Evolutionary conservation across 805 yeast species (phyloP).

Genomic region (Lipomyces sp.): DNA sequence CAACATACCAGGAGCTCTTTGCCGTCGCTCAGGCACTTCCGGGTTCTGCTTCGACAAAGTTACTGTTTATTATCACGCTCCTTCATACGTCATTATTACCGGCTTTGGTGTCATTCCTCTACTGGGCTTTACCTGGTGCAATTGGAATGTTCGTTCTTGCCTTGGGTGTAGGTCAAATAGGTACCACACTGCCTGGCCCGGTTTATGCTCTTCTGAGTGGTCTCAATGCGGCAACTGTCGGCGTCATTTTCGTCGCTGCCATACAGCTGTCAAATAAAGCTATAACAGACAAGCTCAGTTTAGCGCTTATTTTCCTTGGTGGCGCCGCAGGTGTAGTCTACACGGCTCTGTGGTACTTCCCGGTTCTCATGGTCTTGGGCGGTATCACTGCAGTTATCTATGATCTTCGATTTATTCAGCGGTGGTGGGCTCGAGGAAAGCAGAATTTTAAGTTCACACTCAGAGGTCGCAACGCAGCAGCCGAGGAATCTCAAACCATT

Average conservation of each 20-base stretch:
- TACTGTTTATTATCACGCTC: constrained; percentile 31
- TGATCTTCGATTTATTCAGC: constrained; percentile 17
- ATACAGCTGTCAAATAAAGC: constrained; percentile 24
- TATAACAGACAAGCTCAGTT: constrained; percentile 33
- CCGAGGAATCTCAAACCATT: background rate
- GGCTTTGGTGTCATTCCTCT: constrained; percentile 30
- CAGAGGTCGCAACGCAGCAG: constrained; percentile 7
- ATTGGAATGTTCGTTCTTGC: constrained; percentile 32
- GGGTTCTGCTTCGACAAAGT: constrained; percentile 35
- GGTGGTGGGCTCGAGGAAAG: constrained; percentile 8
- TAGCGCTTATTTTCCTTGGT: constrained; percentile 25
- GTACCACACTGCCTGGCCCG: constrained; percentile 27
- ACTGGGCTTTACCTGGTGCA: constrained; percentile 36
- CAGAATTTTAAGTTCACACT: constrained; percentile 7
- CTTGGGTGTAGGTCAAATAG: constrained; percentile 32
- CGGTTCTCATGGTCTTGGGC: constrained; percentile 32
- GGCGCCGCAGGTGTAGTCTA: constrained; percentile 30
- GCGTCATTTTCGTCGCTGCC: constrained; percentile 34
- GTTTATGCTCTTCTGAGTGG: constrained; percentile 33
- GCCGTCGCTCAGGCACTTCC: constrained; percentile 34
- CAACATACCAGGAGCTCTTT: constrained; percentile 31
- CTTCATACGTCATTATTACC: constrained; percentile 30
- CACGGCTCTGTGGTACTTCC: constrained; percentile 34
- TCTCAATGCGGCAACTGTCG: constrained; percentile 34
- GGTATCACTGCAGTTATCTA: constrained; percentile 26